Evolutionary conservation across 345 rosid genomes (phyloP).

Genomic region (Stellera chamaejasme): DNA sequence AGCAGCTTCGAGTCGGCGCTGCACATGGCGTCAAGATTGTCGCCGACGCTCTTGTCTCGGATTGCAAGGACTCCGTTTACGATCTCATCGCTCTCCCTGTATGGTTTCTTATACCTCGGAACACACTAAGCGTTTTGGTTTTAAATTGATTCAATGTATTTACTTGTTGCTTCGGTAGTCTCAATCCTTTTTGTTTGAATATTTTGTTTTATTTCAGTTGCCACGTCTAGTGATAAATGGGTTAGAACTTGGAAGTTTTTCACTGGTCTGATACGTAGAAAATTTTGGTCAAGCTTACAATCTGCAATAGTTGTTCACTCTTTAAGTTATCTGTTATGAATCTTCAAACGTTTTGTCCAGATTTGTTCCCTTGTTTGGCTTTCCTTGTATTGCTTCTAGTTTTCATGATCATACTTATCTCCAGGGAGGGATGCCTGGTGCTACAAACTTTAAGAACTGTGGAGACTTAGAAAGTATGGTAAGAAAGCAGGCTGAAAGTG

Average conservation of each 20-base stretch:
- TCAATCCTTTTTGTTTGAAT: too few species aligned
- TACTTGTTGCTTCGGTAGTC: too few species aligned
- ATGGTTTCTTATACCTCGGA: conserved; percentile 11
- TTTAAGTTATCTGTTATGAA: not conserved
- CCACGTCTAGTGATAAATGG: too few species aligned
- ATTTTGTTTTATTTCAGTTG: too few species aligned
- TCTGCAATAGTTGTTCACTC: too few species aligned
- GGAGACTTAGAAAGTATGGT: conserved; percentile 51
- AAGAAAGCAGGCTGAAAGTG: conserved; percentile 71
- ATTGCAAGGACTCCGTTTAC: conserved; percentile 37
- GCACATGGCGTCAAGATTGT: conserved; percentile 66
- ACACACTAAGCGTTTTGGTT: too few species aligned
- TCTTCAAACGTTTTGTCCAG: not conserved
- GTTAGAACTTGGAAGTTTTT: too few species aligned
- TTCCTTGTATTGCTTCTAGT: not conserved
- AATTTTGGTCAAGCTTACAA: too few species aligned
- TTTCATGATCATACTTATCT: not conserved
- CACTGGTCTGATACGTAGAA: too few species aligned
- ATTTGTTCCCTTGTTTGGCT: not conserved
- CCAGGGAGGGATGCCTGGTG: conserved; percentile 95
- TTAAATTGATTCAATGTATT: too few species aligned
- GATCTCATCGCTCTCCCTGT: conserved; percentile 81
- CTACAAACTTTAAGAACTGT: conserved; percentile 63
- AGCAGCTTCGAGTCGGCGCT: conserved; percentile 59
- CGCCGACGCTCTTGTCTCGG: conserved; percentile 64